Base-by-base conservation (phyloP, 768 basidiomycete genomes). In the Imleria badia region DNA sequence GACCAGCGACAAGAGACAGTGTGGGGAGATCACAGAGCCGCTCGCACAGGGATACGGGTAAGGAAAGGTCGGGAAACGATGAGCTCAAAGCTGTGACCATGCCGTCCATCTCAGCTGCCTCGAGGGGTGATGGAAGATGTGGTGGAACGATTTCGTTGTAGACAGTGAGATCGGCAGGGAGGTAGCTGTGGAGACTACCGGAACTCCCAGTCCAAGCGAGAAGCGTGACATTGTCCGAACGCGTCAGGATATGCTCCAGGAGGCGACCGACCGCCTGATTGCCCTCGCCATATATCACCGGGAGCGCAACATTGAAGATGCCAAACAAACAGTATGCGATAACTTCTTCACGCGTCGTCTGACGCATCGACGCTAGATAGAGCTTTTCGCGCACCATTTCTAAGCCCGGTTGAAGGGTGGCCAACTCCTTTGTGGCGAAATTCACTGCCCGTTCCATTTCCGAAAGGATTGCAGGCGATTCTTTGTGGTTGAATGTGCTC, bases 211-310 rank as follows among this genome's bases (percentile, higher is more conserved):
- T 48, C 58, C 58, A 54, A 3, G 29, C 38, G 5, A 58, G 54
- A 29, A 49, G 26, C 1, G 23, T 19, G 5, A 45, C 14, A 19
- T 60, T 47, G 1, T 53, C 45, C 0, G 59, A 60, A 5, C 26
- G 39, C 3, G 29, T 35, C 2, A 60, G 3, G 5, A 60, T 23
- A 6, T 48, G 19, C 29, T 50, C 43, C 12, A 44, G 22, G 2
- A 51, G 34, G 3, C 34, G 23, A 10, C 34, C 42, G 0, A 45
- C 26, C 1, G 42, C 41, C 1, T 19, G 34, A 19, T 33, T 50
- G 1, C 58, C 55, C 34, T 60, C 61, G 12, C 61, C 63, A 23
- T 64, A 64, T 22, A 34, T 34, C 39, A 63, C 26, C 3, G 56
- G 55, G 6, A 65, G 11, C 2, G 26, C 23, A 5, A 47, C 46